phyloP scores from a whole-genome alignment of 768 basidiomycete genomes.

The Kondoa malvinella region DNA sequence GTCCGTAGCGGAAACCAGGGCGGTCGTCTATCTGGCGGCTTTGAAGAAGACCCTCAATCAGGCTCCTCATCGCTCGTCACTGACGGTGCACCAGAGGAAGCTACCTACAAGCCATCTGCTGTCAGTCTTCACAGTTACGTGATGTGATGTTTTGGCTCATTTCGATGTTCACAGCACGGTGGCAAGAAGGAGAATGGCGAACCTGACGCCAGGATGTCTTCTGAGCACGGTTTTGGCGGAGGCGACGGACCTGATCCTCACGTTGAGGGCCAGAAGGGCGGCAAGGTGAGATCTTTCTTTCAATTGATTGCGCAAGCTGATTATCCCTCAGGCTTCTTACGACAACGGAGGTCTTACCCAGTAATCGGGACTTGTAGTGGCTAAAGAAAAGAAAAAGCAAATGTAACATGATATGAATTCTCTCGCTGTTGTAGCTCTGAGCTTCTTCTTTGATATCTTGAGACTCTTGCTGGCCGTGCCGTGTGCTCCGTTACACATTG shows the following conservation, averaged over 20 bases:
- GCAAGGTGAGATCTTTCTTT: background rate
- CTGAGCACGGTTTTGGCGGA: constrained; percentile 33
- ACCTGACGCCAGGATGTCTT: constrained; percentile 31
- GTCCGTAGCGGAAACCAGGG: constrained; percentile 19
- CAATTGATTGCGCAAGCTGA: background rate
- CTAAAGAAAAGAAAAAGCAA: background rate
- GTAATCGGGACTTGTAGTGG: background rate
- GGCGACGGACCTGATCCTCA: constrained; percentile 28
- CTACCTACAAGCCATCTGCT: too few species aligned
- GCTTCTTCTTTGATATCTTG: too few species aligned
- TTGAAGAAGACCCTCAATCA: background rate
- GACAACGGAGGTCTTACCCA: background rate
- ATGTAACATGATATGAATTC: too few species aligned
- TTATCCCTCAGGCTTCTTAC: background rate
- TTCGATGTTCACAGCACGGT: constrained; percentile 22
- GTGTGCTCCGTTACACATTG: too few species aligned
- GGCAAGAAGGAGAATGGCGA: constrained; percentile 32
- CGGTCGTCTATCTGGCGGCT: constrained; percentile 12
- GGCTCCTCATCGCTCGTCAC: background rate
- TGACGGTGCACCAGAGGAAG: background rate
- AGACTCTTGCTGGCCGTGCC: too few species aligned
- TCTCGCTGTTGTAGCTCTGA: too few species aligned
- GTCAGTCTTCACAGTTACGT: too few species aligned
- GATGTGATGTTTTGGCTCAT: background rate
- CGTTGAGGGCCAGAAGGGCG: constrained; percentile 31